Conservation (phyloP, 148 eudicot species). For the Simmondsia chinensis region DNA sequence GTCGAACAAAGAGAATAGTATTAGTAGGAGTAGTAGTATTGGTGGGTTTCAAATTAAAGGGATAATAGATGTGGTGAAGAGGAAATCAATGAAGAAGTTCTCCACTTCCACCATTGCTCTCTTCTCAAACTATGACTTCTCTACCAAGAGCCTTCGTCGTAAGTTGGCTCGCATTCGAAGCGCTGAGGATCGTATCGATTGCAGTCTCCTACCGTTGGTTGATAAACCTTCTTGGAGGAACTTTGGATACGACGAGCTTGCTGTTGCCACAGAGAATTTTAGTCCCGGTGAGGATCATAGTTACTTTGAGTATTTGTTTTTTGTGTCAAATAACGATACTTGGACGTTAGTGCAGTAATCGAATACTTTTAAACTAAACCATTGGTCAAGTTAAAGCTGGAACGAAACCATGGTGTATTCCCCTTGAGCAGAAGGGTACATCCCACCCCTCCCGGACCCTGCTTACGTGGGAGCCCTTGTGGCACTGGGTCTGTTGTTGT, state of each 20-base stretch:
- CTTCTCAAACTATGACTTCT: conserved; percentile 29
- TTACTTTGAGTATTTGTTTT: background rate
- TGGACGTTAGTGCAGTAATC: too few relatives aligned
- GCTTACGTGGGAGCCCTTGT: too few relatives aligned
- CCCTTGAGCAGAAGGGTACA: too few relatives aligned
- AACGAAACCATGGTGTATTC: too few relatives aligned
- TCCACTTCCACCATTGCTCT: conserved; percentile 45
- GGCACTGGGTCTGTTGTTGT: too few relatives aligned
- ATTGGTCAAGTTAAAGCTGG: too few relatives aligned
- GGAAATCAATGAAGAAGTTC: conserved; percentile 36
- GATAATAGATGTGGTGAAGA: conserved; percentile 38
- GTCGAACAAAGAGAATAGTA: too few relatives aligned
- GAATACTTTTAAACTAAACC: too few relatives aligned
- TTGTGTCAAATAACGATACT: too few relatives aligned
- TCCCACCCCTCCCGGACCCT: too few relatives aligned
- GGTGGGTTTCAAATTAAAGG: conserved; percentile 38
- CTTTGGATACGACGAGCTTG: conserved; percentile 47
- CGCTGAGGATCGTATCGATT: conserved; percentile 33
- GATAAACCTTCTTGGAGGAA: conserved; percentile 83
- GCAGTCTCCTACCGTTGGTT: conserved; percentile 23
- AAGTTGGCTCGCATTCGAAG: conserved; percentile 36
- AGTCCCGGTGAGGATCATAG: conserved; percentile 46
- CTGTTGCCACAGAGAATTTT: conserved; percentile 64
- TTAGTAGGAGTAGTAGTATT: too few relatives aligned
- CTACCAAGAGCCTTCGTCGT: conserved; percentile 32